A percentile compares a stretch with the other conserved stretches of the same genome.
Conservation (phyloP, 23 red algal species). For the Gracilaria caudata region DNA sequence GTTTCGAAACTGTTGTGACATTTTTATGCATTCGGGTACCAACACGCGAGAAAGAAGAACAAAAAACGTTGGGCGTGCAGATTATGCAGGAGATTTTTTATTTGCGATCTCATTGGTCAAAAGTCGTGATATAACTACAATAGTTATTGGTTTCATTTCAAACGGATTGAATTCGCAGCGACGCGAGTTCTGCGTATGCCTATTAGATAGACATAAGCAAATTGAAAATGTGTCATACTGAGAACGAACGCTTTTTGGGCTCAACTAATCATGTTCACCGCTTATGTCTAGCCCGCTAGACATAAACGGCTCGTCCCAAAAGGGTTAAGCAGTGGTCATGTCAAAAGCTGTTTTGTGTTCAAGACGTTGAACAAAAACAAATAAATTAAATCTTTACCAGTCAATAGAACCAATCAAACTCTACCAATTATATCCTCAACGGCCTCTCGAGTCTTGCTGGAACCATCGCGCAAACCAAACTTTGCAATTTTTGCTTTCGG, state of each 20-base stretch:
- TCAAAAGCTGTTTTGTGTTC: too few species aligned
- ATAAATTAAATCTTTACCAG: too few species aligned
- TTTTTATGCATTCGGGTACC: too few species aligned
- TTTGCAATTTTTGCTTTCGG: too few species aligned
- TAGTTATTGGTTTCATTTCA: not conserved
- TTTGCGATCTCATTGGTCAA: too few species aligned
- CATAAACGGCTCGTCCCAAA: not conserved
- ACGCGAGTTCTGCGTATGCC: not conserved
- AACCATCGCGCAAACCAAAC: too few species aligned
- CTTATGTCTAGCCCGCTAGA: not conserved
- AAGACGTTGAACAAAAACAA: too few species aligned
- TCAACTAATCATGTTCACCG: not conserved
- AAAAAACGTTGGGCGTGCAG: not conserved
- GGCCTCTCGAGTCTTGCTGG: too few species aligned
- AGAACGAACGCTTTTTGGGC: not conserved
- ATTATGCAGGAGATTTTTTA: not conserved
- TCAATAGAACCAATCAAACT: too few species aligned
- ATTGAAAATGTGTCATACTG: not conserved
- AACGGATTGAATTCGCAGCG: not conserved
- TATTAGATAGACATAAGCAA: slow-evolving; percentile 5
- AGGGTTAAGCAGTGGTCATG: too few species aligned
- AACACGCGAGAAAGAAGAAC: not conserved
- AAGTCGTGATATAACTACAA: not conserved
- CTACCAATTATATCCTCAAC: too few species aligned
- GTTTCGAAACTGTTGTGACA: not conserved